phyloP scores from a whole-genome alignment of 2,329 filamentous ascomycete genomes.

The Myriosclerotinia duriaeana region DNA sequence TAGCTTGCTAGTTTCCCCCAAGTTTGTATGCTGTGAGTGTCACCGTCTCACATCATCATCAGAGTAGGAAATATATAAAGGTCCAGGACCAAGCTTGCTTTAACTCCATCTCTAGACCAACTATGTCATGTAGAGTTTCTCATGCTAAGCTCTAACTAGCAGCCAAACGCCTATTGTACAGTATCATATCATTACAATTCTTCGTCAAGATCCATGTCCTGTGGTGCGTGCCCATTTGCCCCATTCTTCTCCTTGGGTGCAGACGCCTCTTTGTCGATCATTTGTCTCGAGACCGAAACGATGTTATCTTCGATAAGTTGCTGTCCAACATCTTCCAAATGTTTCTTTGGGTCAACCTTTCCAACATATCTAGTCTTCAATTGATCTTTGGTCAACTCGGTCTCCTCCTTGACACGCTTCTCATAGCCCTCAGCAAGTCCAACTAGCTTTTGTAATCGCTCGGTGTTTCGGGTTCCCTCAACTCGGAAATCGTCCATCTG shows the following conservation, averaged over 20 bases:
- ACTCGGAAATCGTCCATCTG: conserved; percentile 94
- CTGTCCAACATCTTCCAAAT: conserved; percentile 94
- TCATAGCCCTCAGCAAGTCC: conserved; percentile 92
- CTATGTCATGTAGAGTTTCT: conserved; percentile 24
- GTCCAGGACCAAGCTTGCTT: conserved; percentile 21
- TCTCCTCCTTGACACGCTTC: conserved; percentile 98
- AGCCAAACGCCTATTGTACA: conserved; percentile 42
- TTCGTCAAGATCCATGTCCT: conserved; percentile 41
- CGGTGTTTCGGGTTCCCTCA: conserved; percentile 83
- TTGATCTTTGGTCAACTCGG: conserved; percentile 93
- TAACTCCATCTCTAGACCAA: conserved; percentile 23
- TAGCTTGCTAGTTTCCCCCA: neutral
- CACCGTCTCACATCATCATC: neutral
- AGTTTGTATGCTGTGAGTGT: neutral
- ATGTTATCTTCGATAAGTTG: conserved; percentile 99
- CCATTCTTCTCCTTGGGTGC: conserved; percentile 69
- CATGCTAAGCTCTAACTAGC: conserved; percentile 28
- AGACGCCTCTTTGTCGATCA: conserved; percentile 99
- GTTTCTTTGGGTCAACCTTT: conserved; percentile 99
- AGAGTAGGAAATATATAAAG: neutral
- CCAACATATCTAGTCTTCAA: conserved; percentile 98
- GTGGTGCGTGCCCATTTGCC: conserved; percentile 46
- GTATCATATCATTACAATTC: conserved; percentile 45
- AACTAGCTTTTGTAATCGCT: conserved; percentile 83
- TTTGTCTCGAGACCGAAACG: conserved; percentile 94